Evolutionary conservation across 805 yeast species (phyloP), one percentile per base, ranked within the genome.

Genomic region (Yamadazyma ubonensis): DNA sequence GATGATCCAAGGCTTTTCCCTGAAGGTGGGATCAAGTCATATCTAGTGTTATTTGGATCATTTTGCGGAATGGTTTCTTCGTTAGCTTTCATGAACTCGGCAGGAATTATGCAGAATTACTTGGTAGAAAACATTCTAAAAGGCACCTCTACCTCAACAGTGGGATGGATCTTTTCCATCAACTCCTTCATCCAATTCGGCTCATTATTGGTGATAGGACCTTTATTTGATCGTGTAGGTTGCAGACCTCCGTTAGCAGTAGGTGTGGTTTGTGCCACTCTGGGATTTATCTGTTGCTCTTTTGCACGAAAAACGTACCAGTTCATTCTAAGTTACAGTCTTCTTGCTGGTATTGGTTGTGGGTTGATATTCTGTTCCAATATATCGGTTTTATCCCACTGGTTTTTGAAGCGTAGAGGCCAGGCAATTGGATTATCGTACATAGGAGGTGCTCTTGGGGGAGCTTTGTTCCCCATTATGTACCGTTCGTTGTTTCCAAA

Each of bases 401-500:
- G 39, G 39, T 36, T 28, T 2, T 44, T 47, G 15, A 45, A 38
- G 21, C 50, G 43, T 27, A 36, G 63, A 35, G 63, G 56, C 3
- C 43, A 45, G 36, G 62, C 59, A n/a, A 52, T 57, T 33, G 65
- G 67, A 1, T 12, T 48, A 0, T 54, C 57, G 1, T 57, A 59
- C 36, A 50, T 57, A 23, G 65, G 66, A 11, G 65, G 67, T 4
- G 63, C 65, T 2, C 36, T 60, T 15, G 65, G 65, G 2, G 67
- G 67, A 2, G 51, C 58, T 5, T 37, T 53, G 6, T 51, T 51
- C 31, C 67, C 67, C 6, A 43, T 59, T 14, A 52, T 59, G 50
- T 57, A 58, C 38, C 38, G 57, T 17, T 30, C 49, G 3, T 43
- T 61, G 18, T 55, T 54, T 29, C 58, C 57, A 5, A 51, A 49